Percentiles rank a stretch among this genome's conserved stretches.
Conservation (phyloP, 257 asterid species). For the Plantago elongata region DNA sequence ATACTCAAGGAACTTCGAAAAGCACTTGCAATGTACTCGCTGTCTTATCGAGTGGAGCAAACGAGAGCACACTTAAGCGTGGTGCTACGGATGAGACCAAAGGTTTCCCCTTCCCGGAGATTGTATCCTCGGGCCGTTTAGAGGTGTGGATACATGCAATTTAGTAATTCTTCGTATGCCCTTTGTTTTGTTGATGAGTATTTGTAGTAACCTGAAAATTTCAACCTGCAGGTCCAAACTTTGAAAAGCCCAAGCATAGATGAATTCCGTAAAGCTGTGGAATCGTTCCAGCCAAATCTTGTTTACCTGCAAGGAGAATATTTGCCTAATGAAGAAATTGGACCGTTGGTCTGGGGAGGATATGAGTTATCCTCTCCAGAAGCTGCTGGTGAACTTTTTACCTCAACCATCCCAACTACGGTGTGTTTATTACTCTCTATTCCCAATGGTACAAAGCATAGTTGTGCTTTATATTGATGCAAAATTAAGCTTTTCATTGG, state of each 20-base stretch:
- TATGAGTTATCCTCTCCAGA: slow-evolving; percentile 55
- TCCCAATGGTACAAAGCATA: too few species aligned
- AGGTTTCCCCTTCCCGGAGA: slow-evolving; percentile 62
- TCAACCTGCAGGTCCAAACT: slow-evolving; percentile 59
- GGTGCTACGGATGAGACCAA: slow-evolving; percentile 40
- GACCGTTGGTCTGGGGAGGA: slow-evolving; percentile 59
- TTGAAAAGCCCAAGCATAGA: slow-evolving; percentile 64
- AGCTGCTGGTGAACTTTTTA: slow-evolving; percentile 57
- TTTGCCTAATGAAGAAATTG: slow-evolving; percentile 55
- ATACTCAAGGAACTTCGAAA: slow-evolving; percentile 74
- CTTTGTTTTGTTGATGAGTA: background rate
- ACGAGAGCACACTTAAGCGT: slow-evolving; percentile 40
- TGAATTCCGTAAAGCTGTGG: slow-evolving; percentile 61
- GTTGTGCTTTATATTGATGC: too few species aligned
- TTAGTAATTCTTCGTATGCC: background rate
- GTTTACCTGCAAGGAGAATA: slow-evolving; percentile 78
- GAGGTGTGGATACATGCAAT: slow-evolving; percentile 51
- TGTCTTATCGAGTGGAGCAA: slow-evolving; percentile 44
- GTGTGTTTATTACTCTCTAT: slow-evolving; percentile 38
- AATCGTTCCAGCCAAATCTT: slow-evolving; percentile 75
- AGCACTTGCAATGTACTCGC: slow-evolving; percentile 79
- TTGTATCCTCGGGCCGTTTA: slow-evolving; percentile 73
- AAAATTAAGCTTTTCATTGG: too few species aligned
- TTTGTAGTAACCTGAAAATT: slow-evolving; percentile 1
- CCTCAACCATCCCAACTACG: slow-evolving; percentile 54